Percentiles rank a stretch among this genome's conserved stretches.
phyloP scores from a whole-genome alignment of 2,329 filamentous ascomycete species.

The Penicillium brevicompactum region DNA sequence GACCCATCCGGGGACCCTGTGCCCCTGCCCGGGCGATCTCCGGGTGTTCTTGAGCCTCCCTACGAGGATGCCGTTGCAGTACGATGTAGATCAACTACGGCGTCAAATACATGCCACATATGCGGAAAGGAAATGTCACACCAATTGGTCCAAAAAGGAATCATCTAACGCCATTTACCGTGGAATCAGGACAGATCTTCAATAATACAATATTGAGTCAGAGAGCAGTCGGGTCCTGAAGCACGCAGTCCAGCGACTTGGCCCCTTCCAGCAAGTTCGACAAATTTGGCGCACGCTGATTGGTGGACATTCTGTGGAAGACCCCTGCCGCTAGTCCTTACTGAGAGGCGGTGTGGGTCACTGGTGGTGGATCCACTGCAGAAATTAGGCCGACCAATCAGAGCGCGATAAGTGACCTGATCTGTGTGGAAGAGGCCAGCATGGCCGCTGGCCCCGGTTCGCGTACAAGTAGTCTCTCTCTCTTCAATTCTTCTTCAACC shows the following conservation, averaged over 20 bases:
- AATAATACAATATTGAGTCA: conserved; percentile 6
- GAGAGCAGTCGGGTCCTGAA: conserved; percentile 3
- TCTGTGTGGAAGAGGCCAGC: conserved; percentile 46
- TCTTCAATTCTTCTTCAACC: conserved; percentile 18
- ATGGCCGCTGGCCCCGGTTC: conserved; percentile 41
- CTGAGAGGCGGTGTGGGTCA: conserved; percentile 23
- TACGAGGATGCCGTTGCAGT: background rate
- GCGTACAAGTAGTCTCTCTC: conserved; percentile 36
- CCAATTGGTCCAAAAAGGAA: too few relatives aligned
- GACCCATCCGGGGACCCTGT: conserved; percentile 1
- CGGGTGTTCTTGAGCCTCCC: background rate
- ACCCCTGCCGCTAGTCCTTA: conserved; percentile 5
- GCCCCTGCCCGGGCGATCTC: conserved; percentile 19
- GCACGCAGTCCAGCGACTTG: conserved; percentile 5
- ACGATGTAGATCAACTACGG: background rate
- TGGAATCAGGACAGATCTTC: conserved; percentile 4
- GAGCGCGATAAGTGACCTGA: conserved; percentile 41
- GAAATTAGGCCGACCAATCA: conserved; percentile 35
- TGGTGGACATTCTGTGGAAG: conserved; percentile 16
- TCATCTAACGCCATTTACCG: too few relatives aligned
- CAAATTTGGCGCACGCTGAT: conserved; percentile 19
- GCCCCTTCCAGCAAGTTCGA: conserved; percentile 38
- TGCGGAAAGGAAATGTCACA: too few relatives aligned
- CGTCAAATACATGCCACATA: too few relatives aligned
- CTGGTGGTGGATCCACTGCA: conserved; percentile 23